These are phyloP conservation scores for Tolypocladium ophioglossoides DNA, from an alignment of 2,329 filamentous ascomycete genomes.

Conservation along the genomic window DNA sequence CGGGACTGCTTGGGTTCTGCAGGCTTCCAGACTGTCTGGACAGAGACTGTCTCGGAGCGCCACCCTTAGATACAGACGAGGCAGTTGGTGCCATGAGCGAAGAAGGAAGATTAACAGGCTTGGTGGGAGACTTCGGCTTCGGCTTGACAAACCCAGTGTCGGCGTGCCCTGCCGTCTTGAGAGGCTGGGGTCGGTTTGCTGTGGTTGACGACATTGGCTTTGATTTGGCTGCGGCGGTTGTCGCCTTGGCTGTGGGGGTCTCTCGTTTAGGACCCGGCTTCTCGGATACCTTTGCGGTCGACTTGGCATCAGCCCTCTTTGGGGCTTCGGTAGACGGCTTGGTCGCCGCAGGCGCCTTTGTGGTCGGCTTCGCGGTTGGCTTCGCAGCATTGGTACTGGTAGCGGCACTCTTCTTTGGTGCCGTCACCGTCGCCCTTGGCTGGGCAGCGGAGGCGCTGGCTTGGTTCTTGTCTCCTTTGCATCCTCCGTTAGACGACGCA, in stretches of 20 bases:
- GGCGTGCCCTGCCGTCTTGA: conserved; percentile 27
- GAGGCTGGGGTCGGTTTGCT: conserved; percentile 31
- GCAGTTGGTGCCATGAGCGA: conserved; percentile 61
- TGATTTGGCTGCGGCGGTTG: conserved; percentile 12
- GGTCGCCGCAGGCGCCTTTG: conserved; percentile 3
- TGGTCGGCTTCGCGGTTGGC: conserved; percentile 7
- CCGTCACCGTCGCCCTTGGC: background rate
- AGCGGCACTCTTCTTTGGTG: background rate
- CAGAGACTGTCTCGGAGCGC: conserved; percentile 12
- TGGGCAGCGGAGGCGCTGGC: background rate
- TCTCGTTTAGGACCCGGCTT: conserved; percentile 23
- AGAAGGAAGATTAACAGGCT: conserved; percentile 54
- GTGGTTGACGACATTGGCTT: conserved; percentile 21
- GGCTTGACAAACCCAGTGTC: conserved; percentile 42
- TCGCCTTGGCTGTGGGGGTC: conserved; percentile 15
- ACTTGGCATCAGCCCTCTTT: conserved; percentile 17
- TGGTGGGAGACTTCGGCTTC: conserved; percentile 58
- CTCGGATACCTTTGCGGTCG: conserved; percentile 13
- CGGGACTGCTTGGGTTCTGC: conserved; percentile 19
- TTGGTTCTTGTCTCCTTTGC: background rate
- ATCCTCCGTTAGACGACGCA: background rate
- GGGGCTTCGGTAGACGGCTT: conserved; percentile 6
- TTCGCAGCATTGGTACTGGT: conserved; percentile 9
- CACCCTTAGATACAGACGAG: conserved; percentile 52
- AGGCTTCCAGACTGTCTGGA: conserved; percentile 21